Base-by-base conservation (phyloP, 2,329 filamentous ascomycete genomes). In the Myriosclerotinia scirpicola region DNA sequence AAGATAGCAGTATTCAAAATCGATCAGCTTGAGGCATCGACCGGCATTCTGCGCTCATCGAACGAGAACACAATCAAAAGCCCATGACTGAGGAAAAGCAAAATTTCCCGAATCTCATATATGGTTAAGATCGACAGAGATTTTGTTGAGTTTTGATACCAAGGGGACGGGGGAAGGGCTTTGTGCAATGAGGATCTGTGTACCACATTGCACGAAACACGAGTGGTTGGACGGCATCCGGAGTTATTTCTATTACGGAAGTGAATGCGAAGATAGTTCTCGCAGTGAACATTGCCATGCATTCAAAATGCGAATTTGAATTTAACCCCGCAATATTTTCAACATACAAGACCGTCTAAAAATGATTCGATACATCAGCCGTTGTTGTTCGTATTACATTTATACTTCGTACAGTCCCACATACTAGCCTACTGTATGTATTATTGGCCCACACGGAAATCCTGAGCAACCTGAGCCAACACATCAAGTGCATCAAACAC, bases 401-500 rank as follows among this genome's bases (percentile, higher is more conserved):
- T 11, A 36, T 20, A 59, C 40, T 46, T n/a, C 9, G 46, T 14
- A 14, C 46, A 50, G 48, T 52, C 5, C 48, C 48, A 26, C 5
- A 58, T 26, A 12, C n/a, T 11, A 38, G 14, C 17, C 30, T 50
- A n/a, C 14, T 60, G 44, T 60, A 14, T 58, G 34, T 61, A 38
- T 50, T 52, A 61, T 61, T 61, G 58, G 58, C n/a, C n/a, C 38
- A 42, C 36, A 42, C 36, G 5, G 9, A 54, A 42, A 26, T 22
- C 26, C 15, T n/a, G 54, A 56, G 44, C 58, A 38, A 61, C 58
- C 44, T 26, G 38, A 60, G 58, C 44, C 58, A 61, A 14, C 58
- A 61, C 58, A 61, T 61, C 58, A 61, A 61, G 26, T 30, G 2
- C 9, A 44, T 44, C 11, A 42, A 61, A 36, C 34, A 50, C 34